These are phyloP conservation scores for Xylaria sp. DNA, from an alignment of 2,329 filamentous ascomycete species.

Conservation along the genomic window DNA sequence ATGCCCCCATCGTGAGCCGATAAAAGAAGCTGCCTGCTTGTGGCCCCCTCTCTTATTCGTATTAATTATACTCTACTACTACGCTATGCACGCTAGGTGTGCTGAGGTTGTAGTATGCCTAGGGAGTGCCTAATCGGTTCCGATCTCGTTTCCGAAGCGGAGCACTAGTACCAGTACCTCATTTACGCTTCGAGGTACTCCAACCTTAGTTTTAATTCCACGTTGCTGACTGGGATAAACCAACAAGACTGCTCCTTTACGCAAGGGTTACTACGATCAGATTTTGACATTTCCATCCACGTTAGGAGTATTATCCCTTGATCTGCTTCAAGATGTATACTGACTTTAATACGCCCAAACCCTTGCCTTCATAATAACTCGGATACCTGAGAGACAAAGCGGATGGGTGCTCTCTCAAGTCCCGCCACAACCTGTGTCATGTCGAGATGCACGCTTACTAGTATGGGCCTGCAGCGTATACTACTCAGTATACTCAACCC, in stretches of 20 bases:
- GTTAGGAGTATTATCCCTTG: neutral
- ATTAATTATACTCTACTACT: conserved; percentile 5
- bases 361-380: neutral
- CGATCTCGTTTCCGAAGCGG: conserved; percentile 10
- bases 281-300: conserved; percentile 7
- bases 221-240: conserved; percentile 18
- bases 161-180: conserved; percentile 11
- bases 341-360: neutral
- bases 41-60: conserved; percentile 7
- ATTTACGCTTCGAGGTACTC: conserved; percentile 5
- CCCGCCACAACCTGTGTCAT: neutral
- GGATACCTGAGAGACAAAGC: neutral
- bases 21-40: conserved; percentile 1
- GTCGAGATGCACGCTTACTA: conserved; percentile 23
- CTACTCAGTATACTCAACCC: neutral
- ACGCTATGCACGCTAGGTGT: neutral
- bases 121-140: conserved; percentile 10
- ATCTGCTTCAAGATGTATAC: neutral
- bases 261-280: neutral
- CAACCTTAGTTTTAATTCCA: conserved; percentile 12
- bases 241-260: neutral
- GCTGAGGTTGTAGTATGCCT: neutral
- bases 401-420: neutral
- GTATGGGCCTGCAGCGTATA: conserved; percentile 3
- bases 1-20: conserved; percentile 1